Conservation (phyloP, 2,329 filamentous ascomycete genomes). For the Cadophora sp. region DNA sequence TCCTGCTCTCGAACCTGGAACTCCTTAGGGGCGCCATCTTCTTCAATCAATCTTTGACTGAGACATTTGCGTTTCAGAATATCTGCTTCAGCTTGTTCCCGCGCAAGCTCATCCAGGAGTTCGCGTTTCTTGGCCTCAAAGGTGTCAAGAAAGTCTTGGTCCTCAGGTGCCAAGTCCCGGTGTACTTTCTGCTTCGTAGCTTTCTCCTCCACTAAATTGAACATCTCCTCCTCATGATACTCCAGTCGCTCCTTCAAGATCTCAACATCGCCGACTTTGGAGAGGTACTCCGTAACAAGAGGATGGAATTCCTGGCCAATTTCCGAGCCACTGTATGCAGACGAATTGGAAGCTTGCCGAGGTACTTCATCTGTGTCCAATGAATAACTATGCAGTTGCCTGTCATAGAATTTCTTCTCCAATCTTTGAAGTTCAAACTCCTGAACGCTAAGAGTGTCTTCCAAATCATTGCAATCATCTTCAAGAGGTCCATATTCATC, state of each 20-base stretch:
- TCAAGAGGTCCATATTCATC: too few species aligned
- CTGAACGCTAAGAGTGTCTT: too few species aligned
- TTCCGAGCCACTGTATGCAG: constrained; percentile 4
- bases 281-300: constrained; percentile 26
- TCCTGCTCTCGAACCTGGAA: constrained; percentile 11
- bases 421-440: too few species aligned
- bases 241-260: constrained; percentile 31
- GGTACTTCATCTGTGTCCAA: too few species aligned
- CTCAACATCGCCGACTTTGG: constrained; percentile 32
- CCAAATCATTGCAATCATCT: too few species aligned
- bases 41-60: constrained; percentile 32
- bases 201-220: constrained; percentile 24
- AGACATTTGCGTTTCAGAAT: constrained; percentile 30
- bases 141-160: constrained; percentile 33
- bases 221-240: constrained; percentile 26
- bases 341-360: background rate
- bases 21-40: constrained; percentile 32
- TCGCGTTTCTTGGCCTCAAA: constrained; percentile 11
- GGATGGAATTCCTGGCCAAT: constrained; percentile 30
- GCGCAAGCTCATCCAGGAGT: background rate
- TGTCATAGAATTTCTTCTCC: too few species aligned
- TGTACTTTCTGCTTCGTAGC: background rate
- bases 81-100: constrained; percentile 13
- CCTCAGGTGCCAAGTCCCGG: constrained; percentile 25
- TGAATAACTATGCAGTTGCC: too few species aligned